phyloP scores from a whole-genome alignment of 129 eudicot species.

The Artemisia tridentata region DNA sequence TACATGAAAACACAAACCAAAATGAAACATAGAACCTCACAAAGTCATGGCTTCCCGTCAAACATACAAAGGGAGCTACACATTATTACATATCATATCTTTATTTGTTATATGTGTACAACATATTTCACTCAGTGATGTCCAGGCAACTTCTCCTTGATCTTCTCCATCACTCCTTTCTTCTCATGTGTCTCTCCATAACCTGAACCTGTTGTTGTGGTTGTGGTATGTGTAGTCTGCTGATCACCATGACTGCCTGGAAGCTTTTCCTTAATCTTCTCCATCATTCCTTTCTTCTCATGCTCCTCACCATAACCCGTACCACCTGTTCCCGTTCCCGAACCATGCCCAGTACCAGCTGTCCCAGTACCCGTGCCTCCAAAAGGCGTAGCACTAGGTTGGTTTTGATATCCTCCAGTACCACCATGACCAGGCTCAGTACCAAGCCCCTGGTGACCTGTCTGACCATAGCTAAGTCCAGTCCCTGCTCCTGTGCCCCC shows the following conservation, averaged over 20 bases:
- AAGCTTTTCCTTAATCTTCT: constrained; percentile 59
- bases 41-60: too few species aligned
- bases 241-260: constrained; percentile 36
- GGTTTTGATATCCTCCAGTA: constrained; percentile 15
- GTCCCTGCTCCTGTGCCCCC: neutral
- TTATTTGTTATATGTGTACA: too few species aligned
- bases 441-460: constrained; percentile 18
- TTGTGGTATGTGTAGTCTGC: neutral
- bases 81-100: too few species aligned
- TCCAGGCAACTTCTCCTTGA: constrained; percentile 72
- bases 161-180: constrained; percentile 74
- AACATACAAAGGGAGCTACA: too few species aligned
- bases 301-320: constrained; percentile 26
- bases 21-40: too few species aligned
- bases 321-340: neutral
- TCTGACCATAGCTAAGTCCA: constrained; percentile 13
- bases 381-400: constrained; percentile 27
- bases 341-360: neutral
- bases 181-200: constrained; percentile 42
- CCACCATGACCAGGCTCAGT: neutral
- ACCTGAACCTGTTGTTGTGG: constrained; percentile 4
- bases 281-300: constrained; percentile 57
- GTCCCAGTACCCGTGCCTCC: neutral
- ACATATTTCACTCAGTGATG: constrained; percentile 1
- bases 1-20: too few species aligned